Conservation (phyloP, 2,329 filamentous ascomycete genomes). For the Lachnellula cervina region DNA sequence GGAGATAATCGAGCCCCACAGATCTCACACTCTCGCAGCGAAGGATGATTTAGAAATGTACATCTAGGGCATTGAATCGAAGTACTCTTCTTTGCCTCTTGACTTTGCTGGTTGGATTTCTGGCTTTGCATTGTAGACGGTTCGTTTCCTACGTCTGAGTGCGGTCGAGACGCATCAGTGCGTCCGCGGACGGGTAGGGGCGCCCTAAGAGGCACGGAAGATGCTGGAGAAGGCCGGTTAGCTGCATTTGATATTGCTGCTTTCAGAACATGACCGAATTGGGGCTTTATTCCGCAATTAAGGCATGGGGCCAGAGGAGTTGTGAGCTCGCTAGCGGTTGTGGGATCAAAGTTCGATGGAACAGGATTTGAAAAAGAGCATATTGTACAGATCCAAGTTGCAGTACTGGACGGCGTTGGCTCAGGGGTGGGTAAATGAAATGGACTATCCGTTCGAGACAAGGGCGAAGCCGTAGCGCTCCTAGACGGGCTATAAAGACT, state of each 20-base stretch:
- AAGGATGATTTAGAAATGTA: conserved; percentile 91
- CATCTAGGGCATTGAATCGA: conserved; percentile 74
- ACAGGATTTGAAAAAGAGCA: conserved; percentile 93
- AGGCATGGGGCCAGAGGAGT: conserved; percentile 77
- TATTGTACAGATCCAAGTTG: conserved; percentile 94
- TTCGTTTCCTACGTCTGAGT: conserved; percentile 20
- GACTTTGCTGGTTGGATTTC: not conserved
- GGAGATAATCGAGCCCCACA: conserved; percentile 73
- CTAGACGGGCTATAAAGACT: conserved; percentile 43
- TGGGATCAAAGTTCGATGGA: conserved; percentile 87
- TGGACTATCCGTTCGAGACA: conserved; percentile 39
- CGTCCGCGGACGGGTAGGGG: conserved; percentile 28
- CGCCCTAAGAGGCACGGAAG: conserved; percentile 24
- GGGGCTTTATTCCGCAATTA: conserved; percentile 90
- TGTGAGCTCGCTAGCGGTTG: conserved; percentile 69
- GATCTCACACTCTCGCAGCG: conserved; percentile 80
- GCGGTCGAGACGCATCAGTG: conserved; percentile 17
- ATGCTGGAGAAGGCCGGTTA: conserved; percentile 41
- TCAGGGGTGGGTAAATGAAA: conserved; percentile 42
- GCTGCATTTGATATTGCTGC: conserved; percentile 74
- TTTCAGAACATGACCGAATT: conserved; percentile 76
- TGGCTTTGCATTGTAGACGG: conserved; percentile 2
- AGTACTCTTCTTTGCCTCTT: conserved; percentile 32
- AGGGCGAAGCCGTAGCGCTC: conserved; percentile 43
- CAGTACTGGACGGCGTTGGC: conserved; percentile 49